A percentile compares a stretch with the other conserved stretches of the same genome.
phyloP scores from a whole-genome alignment of 768 basidiomycete genomes.

The Tulasnella sp. region DNA sequence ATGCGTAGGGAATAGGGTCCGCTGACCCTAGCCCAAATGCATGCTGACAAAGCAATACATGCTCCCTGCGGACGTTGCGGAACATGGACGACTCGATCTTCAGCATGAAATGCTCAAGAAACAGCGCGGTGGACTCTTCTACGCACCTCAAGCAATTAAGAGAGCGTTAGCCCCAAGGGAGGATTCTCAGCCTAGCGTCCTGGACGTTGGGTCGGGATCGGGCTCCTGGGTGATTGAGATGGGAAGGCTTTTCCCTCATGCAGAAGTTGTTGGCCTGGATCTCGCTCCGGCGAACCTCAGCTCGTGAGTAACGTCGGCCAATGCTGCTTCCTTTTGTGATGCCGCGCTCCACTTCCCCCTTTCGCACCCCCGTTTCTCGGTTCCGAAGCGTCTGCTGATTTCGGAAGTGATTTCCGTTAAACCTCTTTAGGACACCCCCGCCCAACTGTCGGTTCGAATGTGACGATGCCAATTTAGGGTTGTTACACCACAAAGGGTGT shows the following conservation, averaged over 20 bases:
- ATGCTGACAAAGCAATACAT: no score
- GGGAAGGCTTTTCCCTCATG: constrained; percentile 6
- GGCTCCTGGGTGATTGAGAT: constrained; percentile 13
- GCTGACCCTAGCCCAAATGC: no score
- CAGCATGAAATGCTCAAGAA: constrained; percentile 39
- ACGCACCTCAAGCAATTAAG: constrained; percentile 32
- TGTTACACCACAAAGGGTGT: background rate
- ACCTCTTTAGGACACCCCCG: background rate
- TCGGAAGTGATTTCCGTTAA: background rate
- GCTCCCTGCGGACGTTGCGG: constrained; percentile 30
- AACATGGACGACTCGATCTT: constrained; percentile 39
- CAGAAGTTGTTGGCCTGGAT: background rate
- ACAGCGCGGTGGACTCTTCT: constrained; percentile 36
- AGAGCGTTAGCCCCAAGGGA: background rate
- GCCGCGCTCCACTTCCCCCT: no score
- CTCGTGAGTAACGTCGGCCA: background rate
- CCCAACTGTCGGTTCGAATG: constrained; percentile 17
- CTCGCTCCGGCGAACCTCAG: constrained; percentile 9
- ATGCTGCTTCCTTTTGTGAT: background rate
- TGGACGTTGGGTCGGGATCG: constrained; percentile 12
- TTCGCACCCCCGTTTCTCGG: no score
- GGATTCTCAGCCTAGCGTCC: background rate
- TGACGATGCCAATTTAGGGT: constrained; percentile 8
- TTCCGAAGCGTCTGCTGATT: no score
- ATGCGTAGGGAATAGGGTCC: no score